Conservation (phyloP, 176 grass and related monocot genomes). For the Puya raimondii region DNA sequence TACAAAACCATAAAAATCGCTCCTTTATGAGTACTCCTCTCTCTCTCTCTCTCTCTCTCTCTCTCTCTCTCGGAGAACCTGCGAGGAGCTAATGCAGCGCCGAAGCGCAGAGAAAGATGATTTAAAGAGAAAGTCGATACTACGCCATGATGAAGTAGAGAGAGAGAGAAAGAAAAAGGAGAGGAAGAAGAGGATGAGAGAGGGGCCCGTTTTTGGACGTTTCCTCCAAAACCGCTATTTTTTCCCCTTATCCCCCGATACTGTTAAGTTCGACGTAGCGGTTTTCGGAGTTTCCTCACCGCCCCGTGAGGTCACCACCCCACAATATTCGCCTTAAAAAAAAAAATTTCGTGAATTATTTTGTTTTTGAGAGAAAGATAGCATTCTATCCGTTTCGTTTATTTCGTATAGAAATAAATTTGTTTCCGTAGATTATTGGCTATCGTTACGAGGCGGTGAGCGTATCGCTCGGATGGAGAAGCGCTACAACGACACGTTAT, state of each 20-base stretch:
- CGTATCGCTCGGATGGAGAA: no score
- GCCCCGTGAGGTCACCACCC: neutral
- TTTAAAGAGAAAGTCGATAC: neutral
- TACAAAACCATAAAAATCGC: neutral
- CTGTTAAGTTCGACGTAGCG: neutral
- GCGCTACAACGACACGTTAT: no score
- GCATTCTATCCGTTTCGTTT: no score
- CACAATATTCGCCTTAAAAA: no score
- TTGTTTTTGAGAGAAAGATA: no score
- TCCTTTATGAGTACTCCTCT: neutral
- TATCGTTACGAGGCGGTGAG: no score
- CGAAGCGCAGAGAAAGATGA: neutral
- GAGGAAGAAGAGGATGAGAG: no score
- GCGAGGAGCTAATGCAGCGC: neutral
- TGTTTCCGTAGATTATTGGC: no score
- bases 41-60: neutral
- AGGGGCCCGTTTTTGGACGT: neutral
- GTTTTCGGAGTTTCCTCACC: neutral
- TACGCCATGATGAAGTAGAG: neutral
- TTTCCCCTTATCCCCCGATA: neutral
- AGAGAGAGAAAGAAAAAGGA: neutral
- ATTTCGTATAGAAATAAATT: no score
- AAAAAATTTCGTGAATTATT: no score
- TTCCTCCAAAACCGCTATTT: neutral
- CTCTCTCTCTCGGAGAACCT: neutral